These are phyloP conservation scores for Pontederia paniculata DNA, from an alignment of 176 grass and related monocot genomes.

Conservation along the genomic window DNA sequence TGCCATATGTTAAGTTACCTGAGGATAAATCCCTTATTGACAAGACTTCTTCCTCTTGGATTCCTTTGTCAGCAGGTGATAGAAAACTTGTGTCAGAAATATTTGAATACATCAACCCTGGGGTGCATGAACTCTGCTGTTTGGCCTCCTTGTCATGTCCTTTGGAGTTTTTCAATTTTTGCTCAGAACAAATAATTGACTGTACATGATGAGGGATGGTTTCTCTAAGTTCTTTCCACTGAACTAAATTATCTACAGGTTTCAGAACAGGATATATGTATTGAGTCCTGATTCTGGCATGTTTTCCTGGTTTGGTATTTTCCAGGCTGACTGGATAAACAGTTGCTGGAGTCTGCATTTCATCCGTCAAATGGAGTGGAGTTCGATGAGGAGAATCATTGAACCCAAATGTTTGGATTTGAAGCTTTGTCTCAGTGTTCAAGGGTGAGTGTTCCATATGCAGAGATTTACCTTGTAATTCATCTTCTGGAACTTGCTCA, in stretches of 20 bases:
- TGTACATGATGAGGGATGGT: background rate
- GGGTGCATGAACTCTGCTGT: slow-evolving; percentile 6
- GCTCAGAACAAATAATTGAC: slow-evolving; percentile 2
- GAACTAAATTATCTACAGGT: slow-evolving; percentile 32
- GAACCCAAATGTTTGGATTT: background rate
- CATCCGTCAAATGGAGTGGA: slow-evolving; percentile 41
- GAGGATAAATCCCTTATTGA: background rate
- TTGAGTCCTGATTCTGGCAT: slow-evolving; percentile 29
- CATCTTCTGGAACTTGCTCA: background rate
- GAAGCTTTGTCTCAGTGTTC: slow-evolving; percentile 1
- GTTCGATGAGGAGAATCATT: slow-evolving; percentile 52
- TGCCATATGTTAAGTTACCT: background rate
- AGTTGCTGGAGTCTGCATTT: slow-evolving; percentile 77
- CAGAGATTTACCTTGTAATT: slow-evolving; percentile 18
- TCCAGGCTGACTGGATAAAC: slow-evolving; percentile 37
- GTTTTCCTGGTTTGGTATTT: slow-evolving; percentile 28
- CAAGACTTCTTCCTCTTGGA: slow-evolving; percentile 17
- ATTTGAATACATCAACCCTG: slow-evolving; percentile 14
- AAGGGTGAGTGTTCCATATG: slow-evolving; percentile 15
- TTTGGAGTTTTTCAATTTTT: slow-evolving; percentile 3
- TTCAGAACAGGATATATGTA: slow-evolving; percentile 51
- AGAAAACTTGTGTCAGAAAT: slow-evolving; percentile 12
- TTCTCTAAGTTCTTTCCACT: slow-evolving; percentile 3
- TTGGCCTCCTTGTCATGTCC: slow-evolving; percentile 18
- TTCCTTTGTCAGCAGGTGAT: slow-evolving; percentile 4